Base-by-base conservation (phyloP, 1,284 basidiomycete genomes). In the Rhodotorula mucilaginosa region DNA sequence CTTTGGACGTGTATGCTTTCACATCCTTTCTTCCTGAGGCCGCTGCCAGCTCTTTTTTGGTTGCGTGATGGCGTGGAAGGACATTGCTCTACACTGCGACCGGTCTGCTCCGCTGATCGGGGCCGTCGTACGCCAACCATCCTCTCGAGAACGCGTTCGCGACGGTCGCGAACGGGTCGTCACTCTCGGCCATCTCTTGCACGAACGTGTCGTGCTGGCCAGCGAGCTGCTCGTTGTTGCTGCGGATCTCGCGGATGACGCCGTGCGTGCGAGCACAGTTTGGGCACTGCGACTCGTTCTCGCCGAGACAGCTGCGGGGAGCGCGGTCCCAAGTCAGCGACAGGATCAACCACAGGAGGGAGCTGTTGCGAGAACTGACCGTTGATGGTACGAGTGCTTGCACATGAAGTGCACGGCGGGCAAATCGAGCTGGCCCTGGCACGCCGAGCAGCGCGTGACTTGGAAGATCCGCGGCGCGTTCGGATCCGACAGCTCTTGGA, bases 331-430 rank as follows among this genome's bases (percentile, higher is more conserved):
- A n/a, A 23, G 44, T 58, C 58, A 58, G 57, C 57, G 34, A 34
- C 8, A 34, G 34, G 34, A 8, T 34, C 34, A 34, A 34, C 34
- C 34, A 34, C 34, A 34, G 34, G 34, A 34, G 34, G 5, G 34
- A 56, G 23, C 18, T 10, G 34, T 5, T 31, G 56, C 15, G 34
- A 44, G 21, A 13, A n/a, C 82, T 29, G 64, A 91, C 90, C 92
- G 84, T 80, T 96, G 93, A 80, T 99, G 97, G 83, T 93, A 99
- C 73, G 90, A 93, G 81, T 99, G 96, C 79, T 91, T 90, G 82
- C 95, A 99, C 95, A 98, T 97, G 79, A 98, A 99, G 81, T 99
- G 95, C 6, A 98, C 86, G 70, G 88, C 90, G 0, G 96, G 96
- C 26, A 97, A 85, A 80, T 97, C 94, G 70, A 98, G 87, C 78